Conservation (phyloP, 345 rosid species). For the Citrus australasica region DNA sequence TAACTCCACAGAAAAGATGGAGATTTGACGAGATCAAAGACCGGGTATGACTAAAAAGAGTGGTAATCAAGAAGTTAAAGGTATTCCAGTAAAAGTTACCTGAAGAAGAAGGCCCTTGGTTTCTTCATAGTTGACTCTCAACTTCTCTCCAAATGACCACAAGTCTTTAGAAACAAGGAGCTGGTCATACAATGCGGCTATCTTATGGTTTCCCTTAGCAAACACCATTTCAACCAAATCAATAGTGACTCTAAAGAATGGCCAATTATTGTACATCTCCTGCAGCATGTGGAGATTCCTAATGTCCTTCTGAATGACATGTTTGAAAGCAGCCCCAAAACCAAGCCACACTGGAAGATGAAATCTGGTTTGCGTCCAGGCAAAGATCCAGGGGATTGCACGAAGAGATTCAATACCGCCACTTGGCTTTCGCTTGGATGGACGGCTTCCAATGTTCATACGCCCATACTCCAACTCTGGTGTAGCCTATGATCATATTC, state of each 20-base stretch:
- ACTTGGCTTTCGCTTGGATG: constrained; percentile 92
- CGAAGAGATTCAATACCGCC: constrained; percentile 96
- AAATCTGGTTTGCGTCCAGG: constrained; percentile 98
- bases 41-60: not conserved
- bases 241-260: constrained; percentile 91
- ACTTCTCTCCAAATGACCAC: constrained; percentile 67
- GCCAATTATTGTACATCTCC: constrained; percentile 91
- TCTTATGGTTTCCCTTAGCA: constrained; percentile 95
- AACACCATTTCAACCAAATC: constrained; percentile 99
- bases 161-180: constrained; percentile 86
- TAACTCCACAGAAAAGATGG: not conserved
- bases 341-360: constrained; percentile 99
- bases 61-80: not conserved
- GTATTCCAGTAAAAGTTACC: constrained; percentile 37
- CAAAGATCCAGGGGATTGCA: constrained; percentile 99
- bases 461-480: constrained; percentile 97
- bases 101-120: constrained; percentile 82
- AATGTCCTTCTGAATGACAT: constrained; percentile 58
- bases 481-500: constrained; percentile 64
- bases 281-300: constrained; percentile 82
- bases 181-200: constrained; percentile 78
- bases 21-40: not conserved
- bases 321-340: constrained; percentile 85
- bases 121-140: constrained; percentile 73
- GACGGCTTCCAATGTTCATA: constrained; percentile 98